phyloP scores from a whole-genome alignment of 2,329 filamentous ascomycete genomes.

The Curvularia verruculosa region DNA sequence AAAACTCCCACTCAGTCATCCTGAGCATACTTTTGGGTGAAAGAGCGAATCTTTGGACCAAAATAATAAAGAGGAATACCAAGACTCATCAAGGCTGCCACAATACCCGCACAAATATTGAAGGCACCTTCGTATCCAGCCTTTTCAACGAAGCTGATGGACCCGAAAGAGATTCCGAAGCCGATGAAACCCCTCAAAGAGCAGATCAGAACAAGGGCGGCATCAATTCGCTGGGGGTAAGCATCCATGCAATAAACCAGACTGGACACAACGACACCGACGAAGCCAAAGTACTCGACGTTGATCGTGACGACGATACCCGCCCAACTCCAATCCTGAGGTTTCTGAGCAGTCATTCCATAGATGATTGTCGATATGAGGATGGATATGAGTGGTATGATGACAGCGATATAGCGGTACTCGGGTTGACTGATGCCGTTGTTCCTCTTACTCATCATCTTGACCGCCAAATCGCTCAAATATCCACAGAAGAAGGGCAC shows the following conservation, averaged over 20 bases:
- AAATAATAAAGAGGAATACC: slow-evolving; percentile 12
- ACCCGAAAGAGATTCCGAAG: slow-evolving; percentile 18
- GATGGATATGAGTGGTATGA: slow-evolving; percentile 11
- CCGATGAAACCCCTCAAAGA: slow-evolving; percentile 19
- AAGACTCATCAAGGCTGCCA: slow-evolving; percentile 14
- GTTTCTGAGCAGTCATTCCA: slow-evolving; percentile 14
- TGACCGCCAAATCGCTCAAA: slow-evolving; percentile 11
- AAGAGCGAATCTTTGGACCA: slow-evolving; percentile 13
- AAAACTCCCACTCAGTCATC: slow-evolving; percentile 5
- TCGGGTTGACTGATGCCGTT: slow-evolving; percentile 12
- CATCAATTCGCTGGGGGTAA: slow-evolving; percentile 19
- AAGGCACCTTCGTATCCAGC: slow-evolving; percentile 17
- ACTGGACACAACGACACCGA: slow-evolving; percentile 14
- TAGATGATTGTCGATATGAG: slow-evolving; percentile 18
- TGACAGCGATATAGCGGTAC: slow-evolving; percentile 12
- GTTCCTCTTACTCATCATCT: slow-evolving; percentile 11
- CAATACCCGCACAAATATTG: slow-evolving; percentile 17
- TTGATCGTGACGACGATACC: slow-evolving; percentile 19
- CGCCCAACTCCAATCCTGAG: slow-evolving; percentile 16
- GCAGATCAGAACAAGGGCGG: slow-evolving; percentile 19
- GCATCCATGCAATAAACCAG: slow-evolving; percentile 20
- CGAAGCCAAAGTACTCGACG: slow-evolving; percentile 19
- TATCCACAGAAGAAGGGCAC: slow-evolving; percentile 18
- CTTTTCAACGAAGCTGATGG: slow-evolving; percentile 11
- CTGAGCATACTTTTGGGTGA: slow-evolving; percentile 12